phyloP scores from a whole-genome alignment of 2,329 filamentous ascomycete genomes.

The Colletotrichum magnum region DNA sequence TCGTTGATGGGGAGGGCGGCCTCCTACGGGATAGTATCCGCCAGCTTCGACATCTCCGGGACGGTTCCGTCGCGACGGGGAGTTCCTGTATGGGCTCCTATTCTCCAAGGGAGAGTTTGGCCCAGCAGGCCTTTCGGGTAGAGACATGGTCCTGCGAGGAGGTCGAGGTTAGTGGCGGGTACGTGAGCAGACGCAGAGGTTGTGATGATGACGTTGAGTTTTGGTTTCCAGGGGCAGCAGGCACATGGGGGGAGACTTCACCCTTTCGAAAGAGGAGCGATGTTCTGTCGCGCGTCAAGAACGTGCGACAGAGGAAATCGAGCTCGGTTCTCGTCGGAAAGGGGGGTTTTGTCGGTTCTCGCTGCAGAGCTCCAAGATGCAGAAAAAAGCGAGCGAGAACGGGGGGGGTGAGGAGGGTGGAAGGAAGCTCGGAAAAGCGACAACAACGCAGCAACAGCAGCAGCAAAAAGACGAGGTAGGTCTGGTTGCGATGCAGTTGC shows the following conservation, averaged over 20 bases:
- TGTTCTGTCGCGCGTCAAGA: conserved; percentile 24
- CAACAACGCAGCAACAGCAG: conserved; percentile 19
- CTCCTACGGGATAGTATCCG: conserved; percentile 60
- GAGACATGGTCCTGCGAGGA: conserved; percentile 67
- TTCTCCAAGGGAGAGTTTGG: conserved; percentile 73
- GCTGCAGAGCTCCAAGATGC: conserved; percentile 9
- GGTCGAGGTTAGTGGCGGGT: conserved; percentile 30
- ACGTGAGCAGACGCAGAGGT: conserved; percentile 8
- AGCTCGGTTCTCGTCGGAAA: conserved; percentile 16
- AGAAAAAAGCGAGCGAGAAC: conserved; percentile 2
- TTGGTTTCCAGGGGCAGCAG: neutral
- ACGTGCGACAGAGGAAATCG: conserved; percentile 25
- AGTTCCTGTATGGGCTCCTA: conserved; percentile 76
- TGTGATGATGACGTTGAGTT: neutral
- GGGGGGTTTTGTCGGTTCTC: neutral
- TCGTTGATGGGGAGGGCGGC: conserved; percentile 64
- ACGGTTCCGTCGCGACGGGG: conserved; percentile 75
- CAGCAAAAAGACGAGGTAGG: conserved; percentile 25
- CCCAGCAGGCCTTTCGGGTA: conserved; percentile 73
- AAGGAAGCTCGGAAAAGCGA: conserved; percentile 20
- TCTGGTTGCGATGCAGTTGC: conserved; percentile 25
- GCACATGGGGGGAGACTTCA: conserved; percentile 36
- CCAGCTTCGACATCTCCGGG: conserved; percentile 80
- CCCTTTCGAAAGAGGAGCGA: conserved; percentile 40
- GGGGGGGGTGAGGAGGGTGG: conserved; percentile 1